These are phyloP conservation scores for Saccharomyces hybrid DNA, from an alignment of 1,139 yeast species.

Conservation along the genomic window DNA sequence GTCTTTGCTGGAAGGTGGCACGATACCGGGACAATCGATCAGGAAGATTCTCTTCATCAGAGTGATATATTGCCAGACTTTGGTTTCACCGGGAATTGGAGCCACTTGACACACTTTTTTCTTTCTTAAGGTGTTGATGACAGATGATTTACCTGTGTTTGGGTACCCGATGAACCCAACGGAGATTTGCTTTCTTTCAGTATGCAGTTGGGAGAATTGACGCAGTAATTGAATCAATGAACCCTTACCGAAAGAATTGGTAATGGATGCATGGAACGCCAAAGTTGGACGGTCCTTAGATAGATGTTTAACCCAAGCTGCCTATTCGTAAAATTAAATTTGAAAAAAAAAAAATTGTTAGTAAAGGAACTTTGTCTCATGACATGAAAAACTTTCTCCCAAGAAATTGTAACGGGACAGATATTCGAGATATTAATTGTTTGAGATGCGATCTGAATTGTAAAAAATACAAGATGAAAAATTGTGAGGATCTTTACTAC, in stretches of 20 bases:
- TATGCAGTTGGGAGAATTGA: conserved; percentile 83
- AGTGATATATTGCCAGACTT: conserved; percentile 98
- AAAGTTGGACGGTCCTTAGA: conserved; percentile 89
- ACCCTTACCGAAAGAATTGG: conserved; percentile 96
- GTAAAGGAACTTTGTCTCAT: conserved; percentile 6
- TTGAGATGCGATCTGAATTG: conserved; percentile 33
- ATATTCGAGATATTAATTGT: not conserved
- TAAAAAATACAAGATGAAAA: conserved; percentile 4
- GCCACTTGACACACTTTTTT: conserved; percentile 97
- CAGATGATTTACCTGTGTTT: conserved; percentile 92
- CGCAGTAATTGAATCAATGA: conserved; percentile 86
- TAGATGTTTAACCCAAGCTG: conserved; percentile 96
- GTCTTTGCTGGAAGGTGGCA: conserved; percentile 88
- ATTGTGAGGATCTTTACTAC: conserved; percentile 71
- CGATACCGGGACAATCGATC: conserved; percentile 98
- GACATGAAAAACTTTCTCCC: not conserved
- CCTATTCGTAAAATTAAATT: conserved; percentile 41
- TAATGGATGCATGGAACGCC: conserved; percentile 96
- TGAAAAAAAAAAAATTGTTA: conserved; percentile 13
- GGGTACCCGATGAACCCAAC: conserved; percentile 98
- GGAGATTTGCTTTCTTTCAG: conserved; percentile 91
- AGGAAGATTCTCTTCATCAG: conserved; percentile 90
- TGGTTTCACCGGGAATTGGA: conserved; percentile 97
- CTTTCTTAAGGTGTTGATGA: conserved; percentile 84
- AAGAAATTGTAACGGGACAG: not conserved